Evolutionary conservation across 2,329 filamentous ascomycete species (phyloP), one percentile per base, ranked within the genome.

Genomic region (Aspergillus udagawae): DNA sequence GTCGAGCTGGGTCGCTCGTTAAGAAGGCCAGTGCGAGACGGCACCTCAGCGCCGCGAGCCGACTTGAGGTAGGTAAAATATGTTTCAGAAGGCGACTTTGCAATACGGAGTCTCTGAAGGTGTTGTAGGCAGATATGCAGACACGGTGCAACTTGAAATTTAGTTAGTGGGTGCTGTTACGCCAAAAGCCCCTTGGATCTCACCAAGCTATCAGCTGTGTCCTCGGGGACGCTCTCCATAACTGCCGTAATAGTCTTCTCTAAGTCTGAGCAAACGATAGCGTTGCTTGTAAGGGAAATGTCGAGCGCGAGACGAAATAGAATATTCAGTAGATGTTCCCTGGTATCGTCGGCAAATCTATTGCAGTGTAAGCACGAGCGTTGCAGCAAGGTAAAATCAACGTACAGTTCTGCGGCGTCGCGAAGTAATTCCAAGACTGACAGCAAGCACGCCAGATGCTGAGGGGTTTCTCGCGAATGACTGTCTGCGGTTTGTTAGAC

Each of bases 71-170:
- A 21, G 76, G 75, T 14, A 72, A 58, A 21, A 79, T 74, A 52
- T 78, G 70, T 32, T 67, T 70, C 7, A 79, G 62, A 10, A 79
- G 63, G 44, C 73, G 73, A 50, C 67, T 72, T 62, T 77, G 77
- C 4, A 79, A 68, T 28, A 64, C 63, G 14, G 67, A 56, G 49
- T 77, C 70, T 54, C 70, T 65, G 29, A 77, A 78, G 0, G 73
- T 76, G 17, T 69, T 52, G 55, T 68, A 72, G 7, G 67, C 28
- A 10, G 62, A 59, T 23, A 55, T 58, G 27, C 67, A 68, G 35
- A 76, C 63, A 32, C 63, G 64, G 49, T 62, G 59, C 21, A 35
- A 69, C 60, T 75, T 77, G 49, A 42, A 10, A 3, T 47, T 29
- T 21, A 32, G 54, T 57, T 42, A 61, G 68, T 45, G 41, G 42